Conservation (phyloP, 768 basidiomycete genomes). For the Auriculariales sp. region DNA sequence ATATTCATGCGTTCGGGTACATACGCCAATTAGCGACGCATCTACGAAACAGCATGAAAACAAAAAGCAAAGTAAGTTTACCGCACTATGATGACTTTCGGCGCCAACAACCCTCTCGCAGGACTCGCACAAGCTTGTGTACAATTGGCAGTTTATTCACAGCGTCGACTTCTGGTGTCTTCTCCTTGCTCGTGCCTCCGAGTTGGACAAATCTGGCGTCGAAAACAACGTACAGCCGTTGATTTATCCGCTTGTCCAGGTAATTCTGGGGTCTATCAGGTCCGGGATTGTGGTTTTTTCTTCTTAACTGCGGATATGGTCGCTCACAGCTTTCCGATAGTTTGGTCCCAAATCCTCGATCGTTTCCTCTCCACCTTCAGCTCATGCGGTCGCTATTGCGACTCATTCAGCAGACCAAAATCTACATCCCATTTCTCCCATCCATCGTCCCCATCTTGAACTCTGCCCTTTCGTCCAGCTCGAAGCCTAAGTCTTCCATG, state of each 20-base stretch:
- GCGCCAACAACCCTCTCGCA: constrained; percentile 14
- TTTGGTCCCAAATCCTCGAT: constrained; percentile 78
- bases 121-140: constrained; percentile 89
- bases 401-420: constrained; percentile 67
- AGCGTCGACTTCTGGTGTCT: constrained; percentile 92
- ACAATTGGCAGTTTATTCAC: constrained; percentile 98
- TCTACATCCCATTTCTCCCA: constrained; percentile 77
- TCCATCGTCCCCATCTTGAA: constrained; percentile 79
- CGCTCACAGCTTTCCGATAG: constrained; percentile 23
- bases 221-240: constrained; percentile 77
- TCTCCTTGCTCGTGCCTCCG: constrained; percentile 73
- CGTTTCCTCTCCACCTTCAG: constrained; percentile 91
- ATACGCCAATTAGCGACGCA: constrained; percentile 91
- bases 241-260: constrained; percentile 91
- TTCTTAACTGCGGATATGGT: constrained; percentile 1
- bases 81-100: background rate
- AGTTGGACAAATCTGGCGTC: constrained; percentile 33
- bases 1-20: constrained; percentile 92
- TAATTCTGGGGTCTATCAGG: constrained; percentile 87
- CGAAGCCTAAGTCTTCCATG: constrained; percentile 71
- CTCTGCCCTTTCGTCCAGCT: constrained; percentile 48
- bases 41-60: constrained; percentile 81
- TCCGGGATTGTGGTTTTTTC: constrained; percentile 22
- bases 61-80: constrained; percentile 55
- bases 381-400: constrained; percentile 78